A percentile compares a stretch with the other conserved stretches of the same genome.
These are phyloP conservation scores for Candida ponderosae DNA, from an alignment of 805 yeast species.

Conservation along the genomic window DNA sequence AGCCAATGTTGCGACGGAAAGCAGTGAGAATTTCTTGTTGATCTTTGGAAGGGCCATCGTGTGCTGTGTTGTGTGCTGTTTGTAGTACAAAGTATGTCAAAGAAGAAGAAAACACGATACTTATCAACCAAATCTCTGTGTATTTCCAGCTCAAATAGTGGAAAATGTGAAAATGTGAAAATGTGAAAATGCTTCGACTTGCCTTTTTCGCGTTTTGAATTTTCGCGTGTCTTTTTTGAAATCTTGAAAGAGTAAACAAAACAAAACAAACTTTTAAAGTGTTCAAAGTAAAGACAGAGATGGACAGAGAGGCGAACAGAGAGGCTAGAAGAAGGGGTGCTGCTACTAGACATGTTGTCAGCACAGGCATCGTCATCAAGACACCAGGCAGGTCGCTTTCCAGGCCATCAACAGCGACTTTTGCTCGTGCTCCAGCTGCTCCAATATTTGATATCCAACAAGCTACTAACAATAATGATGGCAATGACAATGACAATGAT, in stretches of 20 bases:
- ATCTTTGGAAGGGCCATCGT: conserved; percentile 5
- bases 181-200: not conserved
- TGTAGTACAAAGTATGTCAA: too few relatives aligned
- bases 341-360: not conserved
- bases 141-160: too few relatives aligned
- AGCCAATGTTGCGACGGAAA: conserved; percentile 6
- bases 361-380: conserved; percentile 4
- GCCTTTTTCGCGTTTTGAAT: not conserved
- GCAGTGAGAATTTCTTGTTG: conserved; percentile 8
- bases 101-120: too few relatives aligned
- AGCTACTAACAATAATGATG: not conserved
- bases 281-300: conserved; percentile 1
- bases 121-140: too few relatives aligned
- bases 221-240: too few relatives aligned
- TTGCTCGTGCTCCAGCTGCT: not conserved
- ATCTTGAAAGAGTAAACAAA: too few relatives aligned
- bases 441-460: too few relatives aligned
- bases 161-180: too few relatives aligned
- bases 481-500: not conserved
- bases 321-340: conserved; percentile 6
- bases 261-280: not conserved
- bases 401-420: conserved; percentile 5
- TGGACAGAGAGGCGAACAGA: conserved; percentile 11
- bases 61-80: too few relatives aligned
- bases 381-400: conserved; percentile 5